Base-by-base conservation (phyloP, 2,329 filamentous ascomycete genomes). In the Dactylellina haptotyla region DNA sequence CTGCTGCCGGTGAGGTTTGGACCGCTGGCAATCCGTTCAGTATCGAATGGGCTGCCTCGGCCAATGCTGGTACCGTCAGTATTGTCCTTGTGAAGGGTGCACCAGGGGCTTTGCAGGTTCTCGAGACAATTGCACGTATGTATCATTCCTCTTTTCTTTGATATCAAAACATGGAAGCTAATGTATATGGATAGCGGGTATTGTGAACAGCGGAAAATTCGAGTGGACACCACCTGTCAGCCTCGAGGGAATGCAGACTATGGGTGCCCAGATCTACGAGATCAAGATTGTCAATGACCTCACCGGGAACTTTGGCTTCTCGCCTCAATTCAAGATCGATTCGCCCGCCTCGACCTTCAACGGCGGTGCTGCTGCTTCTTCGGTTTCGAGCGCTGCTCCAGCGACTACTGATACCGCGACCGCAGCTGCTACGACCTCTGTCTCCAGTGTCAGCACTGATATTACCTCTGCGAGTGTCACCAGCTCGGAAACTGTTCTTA, bases 301-400 rank as follows among this genome's bases (percentile, higher is more conserved):
- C 6, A 66, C 25, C 18, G 69, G 69, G n/a, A 73, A 73, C 54
- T 73, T 66, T 62, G 69, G 69, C 26, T 66, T 65, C 61, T 73
- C 69, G 23, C 61, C 46, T 8, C 26, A 9, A 12, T 73, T 73
- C 26, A 73, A 73, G 34, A 48, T 73, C 20, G 54, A 73, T 20
- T 73, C 69, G 2, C 61, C 69, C 1, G 61, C n/a, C 12, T 73
- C 69, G 25, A 73, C 69, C 0, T 73, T 73, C 10, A 53, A 53
- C 12, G 34, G 26, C 3, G 39, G 28, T 8, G 20, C 59, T 8
- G 32, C 45, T 30, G 14, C 25, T 37, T n/a, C 37, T 20, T 41
- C 59, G 28, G 16, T 34, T 16, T 32, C 56, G 14, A 32, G 10
- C 39, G 56, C 14, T 8, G 39, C 34, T 8, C 23, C 61, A 5